phyloP scores from a whole-genome alignment of 805 yeast genomes.

The Torulaspora indica region DNA sequence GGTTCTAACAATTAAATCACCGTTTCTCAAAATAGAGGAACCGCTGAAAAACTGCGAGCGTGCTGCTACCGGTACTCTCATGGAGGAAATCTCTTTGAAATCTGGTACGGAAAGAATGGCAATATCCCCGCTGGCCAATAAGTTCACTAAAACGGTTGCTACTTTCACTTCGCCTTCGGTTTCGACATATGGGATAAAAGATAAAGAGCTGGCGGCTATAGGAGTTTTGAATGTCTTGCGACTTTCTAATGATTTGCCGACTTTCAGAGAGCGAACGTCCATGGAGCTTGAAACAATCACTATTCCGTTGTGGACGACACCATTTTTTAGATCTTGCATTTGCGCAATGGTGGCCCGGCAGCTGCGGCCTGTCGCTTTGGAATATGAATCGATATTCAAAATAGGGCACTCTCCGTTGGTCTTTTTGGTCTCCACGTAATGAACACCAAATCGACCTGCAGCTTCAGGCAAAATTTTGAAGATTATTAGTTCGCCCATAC shows the following conservation, averaged over 20 bases:
- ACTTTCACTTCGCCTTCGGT: slow-evolving; percentile 24
- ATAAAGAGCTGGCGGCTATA: slow-evolving; percentile 45
- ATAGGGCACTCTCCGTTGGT: slow-evolving; percentile 48
- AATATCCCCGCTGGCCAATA: slow-evolving; percentile 43
- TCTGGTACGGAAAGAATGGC: slow-evolving; percentile 52
- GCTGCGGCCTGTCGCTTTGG: slow-evolving; percentile 54
- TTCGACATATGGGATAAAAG: slow-evolving; percentile 35
- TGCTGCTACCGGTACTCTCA: slow-evolving; percentile 42
- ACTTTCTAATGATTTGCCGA: slow-evolving; percentile 15
- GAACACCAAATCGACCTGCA: slow-evolving; percentile 55
- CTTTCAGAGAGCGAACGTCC: slow-evolving; percentile 42
- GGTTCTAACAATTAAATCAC: slow-evolving; percentile 52
- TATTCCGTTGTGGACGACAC: slow-evolving; percentile 54
- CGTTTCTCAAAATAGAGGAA: slow-evolving; percentile 46
- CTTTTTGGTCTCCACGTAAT: slow-evolving; percentile 44
- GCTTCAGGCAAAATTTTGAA: slow-evolving; percentile 59
- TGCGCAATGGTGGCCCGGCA: slow-evolving; percentile 55
- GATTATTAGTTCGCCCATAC: slow-evolving; percentile 59
- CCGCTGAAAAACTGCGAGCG: slow-evolving; percentile 39
- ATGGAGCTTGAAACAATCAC: slow-evolving; percentile 50
- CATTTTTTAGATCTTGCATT: slow-evolving; percentile 56
- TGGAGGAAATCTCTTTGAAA: slow-evolving; percentile 49
- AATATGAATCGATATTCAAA: slow-evolving; percentile 53
- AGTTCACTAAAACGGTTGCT: slow-evolving; percentile 46
- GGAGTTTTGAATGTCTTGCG: slow-evolving; percentile 14